These are phyloP conservation scores for Solanum bulbocastanum DNA, from an alignment of 257 asterid species.

Conservation along the genomic window DNA sequence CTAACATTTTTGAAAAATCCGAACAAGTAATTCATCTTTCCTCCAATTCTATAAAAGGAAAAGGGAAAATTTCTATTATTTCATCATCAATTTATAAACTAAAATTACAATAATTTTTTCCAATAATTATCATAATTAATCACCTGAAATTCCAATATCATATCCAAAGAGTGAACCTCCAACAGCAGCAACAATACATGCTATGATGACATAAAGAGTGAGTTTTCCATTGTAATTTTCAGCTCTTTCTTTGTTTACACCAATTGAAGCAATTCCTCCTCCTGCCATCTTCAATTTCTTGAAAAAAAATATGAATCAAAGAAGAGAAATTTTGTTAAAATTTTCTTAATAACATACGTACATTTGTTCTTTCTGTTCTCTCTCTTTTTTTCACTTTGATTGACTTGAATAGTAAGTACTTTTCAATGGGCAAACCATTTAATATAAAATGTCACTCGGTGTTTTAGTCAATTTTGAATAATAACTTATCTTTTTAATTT, in stretches of 20 bases:
- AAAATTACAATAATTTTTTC: neutral
- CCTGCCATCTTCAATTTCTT: constrained; percentile 43
- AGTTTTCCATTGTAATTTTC: constrained; percentile 48
- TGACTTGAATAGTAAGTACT: neutral
- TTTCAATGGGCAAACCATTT: neutral
- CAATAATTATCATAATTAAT: neutral
- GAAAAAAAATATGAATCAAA: neutral
- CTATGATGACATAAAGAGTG: constrained; percentile 41
- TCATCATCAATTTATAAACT: neutral
- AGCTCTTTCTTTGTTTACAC: constrained; percentile 63
- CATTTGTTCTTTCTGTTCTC: neutral
- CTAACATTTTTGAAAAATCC: neutral
- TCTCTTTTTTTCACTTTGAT: no score
- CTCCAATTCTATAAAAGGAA: neutral
- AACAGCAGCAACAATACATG: constrained; percentile 59
- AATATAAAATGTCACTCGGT: neutral
- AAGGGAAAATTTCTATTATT: neutral
- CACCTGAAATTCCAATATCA: constrained; percentile 81
- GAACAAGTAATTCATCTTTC: neutral
- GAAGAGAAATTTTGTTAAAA: neutral
- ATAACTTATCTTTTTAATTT: neutral
- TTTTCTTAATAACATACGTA: neutral
- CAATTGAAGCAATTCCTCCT: constrained; percentile 39
- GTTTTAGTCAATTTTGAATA: no score
- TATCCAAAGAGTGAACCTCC: constrained; percentile 84